These are phyloP conservation scores for Boletus eberwhitei DNA, from an alignment of 768 basidiomycete genomes.

Conservation along the genomic window DNA sequence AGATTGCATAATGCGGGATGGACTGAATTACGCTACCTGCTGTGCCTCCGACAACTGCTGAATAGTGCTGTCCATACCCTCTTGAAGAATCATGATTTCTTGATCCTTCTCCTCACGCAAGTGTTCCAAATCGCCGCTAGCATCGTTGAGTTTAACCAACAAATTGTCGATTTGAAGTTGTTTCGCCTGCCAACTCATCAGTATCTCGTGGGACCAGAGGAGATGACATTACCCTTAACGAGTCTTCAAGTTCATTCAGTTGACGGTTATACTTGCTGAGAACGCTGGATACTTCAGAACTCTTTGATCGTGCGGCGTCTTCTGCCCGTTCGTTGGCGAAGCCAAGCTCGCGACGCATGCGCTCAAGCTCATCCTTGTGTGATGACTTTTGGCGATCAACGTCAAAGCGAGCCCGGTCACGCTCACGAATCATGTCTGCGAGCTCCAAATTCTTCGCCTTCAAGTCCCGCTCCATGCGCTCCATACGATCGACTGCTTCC, in stretches of 20 bases:
- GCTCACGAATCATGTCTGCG: constrained; percentile 98
- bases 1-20: neutral
- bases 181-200: constrained; percentile 61
- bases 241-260: constrained; percentile 93
- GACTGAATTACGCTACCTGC: constrained; percentile 50
- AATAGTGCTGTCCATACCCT: constrained; percentile 90
- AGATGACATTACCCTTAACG: constrained; percentile 64
- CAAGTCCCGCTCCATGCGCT: constrained; percentile 96
- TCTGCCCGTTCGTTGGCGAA: constrained; percentile 99
- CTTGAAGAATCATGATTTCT: constrained; percentile 93
- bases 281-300: constrained; percentile 84
- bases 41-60: constrained; percentile 84
- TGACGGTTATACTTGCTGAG: constrained; percentile 95
- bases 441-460: constrained; percentile 98
- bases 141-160: constrained; percentile 72
- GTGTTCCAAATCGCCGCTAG: constrained; percentile 72
- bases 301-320: constrained; percentile 87
- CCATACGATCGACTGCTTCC: constrained; percentile 97
- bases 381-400: constrained; percentile 89
- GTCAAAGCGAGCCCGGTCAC: constrained; percentile 94
- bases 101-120: constrained; percentile 95
- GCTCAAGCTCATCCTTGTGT: constrained; percentile 94
- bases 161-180: constrained; percentile 97
- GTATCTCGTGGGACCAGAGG: neutral
- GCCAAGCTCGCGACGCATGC: constrained; percentile 84